Evolutionary conservation across 164 flowering plant genomes (phyloP).

Genomic region (Piper longum): DNA sequence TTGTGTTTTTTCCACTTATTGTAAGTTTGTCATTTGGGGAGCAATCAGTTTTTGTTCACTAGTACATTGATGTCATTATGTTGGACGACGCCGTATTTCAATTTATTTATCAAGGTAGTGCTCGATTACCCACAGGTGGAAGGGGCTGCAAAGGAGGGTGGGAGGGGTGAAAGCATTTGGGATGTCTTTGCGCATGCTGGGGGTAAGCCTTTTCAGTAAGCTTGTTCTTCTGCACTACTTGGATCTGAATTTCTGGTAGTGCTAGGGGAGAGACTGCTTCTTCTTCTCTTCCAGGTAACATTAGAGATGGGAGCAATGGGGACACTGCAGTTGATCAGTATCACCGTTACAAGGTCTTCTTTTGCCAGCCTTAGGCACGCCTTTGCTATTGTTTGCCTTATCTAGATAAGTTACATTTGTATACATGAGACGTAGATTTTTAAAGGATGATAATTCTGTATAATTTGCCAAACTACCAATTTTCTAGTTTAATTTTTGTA

Average conservation of each 20-base stretch:
- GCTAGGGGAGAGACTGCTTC: background rate
- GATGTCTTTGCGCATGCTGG: constrained; percentile 50
- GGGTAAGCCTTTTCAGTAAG: constrained; percentile 17
- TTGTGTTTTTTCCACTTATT: too few species aligned
- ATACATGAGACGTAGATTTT: too few species aligned
- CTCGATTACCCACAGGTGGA: constrained; percentile 37
- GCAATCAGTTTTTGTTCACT: background rate
- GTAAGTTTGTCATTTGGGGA: too few species aligned
- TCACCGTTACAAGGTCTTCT: constrained; percentile 61
- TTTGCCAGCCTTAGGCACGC: too few species aligned
- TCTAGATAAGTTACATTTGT: too few species aligned
- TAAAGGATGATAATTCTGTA: too few species aligned
- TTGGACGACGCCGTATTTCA: background rate
- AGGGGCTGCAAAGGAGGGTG: constrained; percentile 68
- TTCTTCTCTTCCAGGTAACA: constrained; percentile 34
- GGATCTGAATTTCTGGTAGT: background rate
- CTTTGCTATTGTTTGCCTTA: too few species aligned
- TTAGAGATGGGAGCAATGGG: constrained; percentile 66
- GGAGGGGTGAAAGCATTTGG: constrained; percentile 77
- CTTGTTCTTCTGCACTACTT: background rate
- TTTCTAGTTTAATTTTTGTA: background rate
- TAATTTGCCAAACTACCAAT: too few species aligned
- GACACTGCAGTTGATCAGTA: constrained; percentile 81
- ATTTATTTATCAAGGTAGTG: background rate
- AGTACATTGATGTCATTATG: background rate